Conservation (phyloP, 352 stramenopile genomes). For the Phytophthora brassicae region DNA sequence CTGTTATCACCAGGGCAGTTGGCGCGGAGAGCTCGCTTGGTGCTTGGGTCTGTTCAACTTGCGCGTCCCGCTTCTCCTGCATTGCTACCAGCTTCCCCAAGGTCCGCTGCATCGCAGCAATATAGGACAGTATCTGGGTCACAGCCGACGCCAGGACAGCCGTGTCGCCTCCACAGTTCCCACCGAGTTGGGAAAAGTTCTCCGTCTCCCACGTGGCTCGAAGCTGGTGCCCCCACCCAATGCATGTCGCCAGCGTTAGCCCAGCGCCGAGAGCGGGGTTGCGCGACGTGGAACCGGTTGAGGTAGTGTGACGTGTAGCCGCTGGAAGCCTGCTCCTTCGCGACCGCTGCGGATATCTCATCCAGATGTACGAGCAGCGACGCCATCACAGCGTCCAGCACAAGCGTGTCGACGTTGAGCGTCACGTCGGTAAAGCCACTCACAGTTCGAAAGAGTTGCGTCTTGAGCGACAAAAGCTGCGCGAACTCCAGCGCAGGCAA, state of each 20-base stretch:
- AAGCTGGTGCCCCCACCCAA: conserved; percentile 1
- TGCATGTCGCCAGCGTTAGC: conserved; percentile 3
- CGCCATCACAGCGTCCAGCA: conserved; percentile 3
- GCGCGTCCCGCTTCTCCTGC: not conserved
- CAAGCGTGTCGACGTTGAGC: conserved; percentile 7
- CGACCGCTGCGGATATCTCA: not conserved
- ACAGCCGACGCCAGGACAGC: conserved; percentile 2
- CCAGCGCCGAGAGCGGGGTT: not conserved
- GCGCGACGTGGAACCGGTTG: conserved; percentile 4
- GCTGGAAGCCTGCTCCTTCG: not conserved
- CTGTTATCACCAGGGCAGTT: not conserved
- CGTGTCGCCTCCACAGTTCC: not conserved
- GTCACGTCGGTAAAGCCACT: not conserved
- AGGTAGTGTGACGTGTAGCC: conserved; percentile 10
- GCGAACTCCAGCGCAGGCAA: conserved; percentile 1
- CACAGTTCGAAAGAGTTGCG: conserved; percentile 2
- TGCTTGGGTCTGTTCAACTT: not conserved
- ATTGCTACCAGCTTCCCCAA: not conserved
- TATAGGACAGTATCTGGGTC: conserved; percentile 3
- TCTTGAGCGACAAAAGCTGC: conserved; percentile 4
- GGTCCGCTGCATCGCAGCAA: not conserved
- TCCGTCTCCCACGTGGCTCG: conserved; percentile 1
- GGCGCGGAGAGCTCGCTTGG: not conserved
- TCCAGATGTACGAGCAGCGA: conserved; percentile 11
- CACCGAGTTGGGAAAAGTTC: conserved; percentile 10